phyloP scores from a whole-genome alignment of 305 asterid genomes.

The Fraxinus baroniana region DNA sequence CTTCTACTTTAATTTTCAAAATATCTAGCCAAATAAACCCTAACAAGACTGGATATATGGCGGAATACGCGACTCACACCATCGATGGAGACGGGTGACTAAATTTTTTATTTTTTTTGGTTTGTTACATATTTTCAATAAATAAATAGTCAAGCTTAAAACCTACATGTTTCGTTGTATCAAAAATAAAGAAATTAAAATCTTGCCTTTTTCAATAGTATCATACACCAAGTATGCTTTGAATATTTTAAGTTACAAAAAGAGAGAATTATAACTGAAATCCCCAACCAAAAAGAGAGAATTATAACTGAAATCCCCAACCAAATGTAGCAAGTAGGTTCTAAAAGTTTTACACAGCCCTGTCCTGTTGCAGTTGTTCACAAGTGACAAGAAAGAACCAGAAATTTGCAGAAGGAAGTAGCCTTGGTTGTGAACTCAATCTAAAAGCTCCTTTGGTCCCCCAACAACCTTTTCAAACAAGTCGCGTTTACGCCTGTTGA shows the following conservation, averaged over 20 bases:
- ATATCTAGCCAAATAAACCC: no score
- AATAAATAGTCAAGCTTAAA: background rate
- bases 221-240: background rate
- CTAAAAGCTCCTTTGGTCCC: background rate
- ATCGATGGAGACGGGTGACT: background rate
- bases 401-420: background rate
- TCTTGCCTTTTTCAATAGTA: background rate
- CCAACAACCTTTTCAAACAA: background rate
- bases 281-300: background rate
- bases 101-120: background rate
- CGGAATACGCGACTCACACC: background rate
- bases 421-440: background rate
- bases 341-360: background rate
- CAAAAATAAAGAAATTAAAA: no score
- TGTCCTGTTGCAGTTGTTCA: background rate
- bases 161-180: background rate
- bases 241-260: background rate
- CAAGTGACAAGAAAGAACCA: background rate
- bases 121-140: background rate
- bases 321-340: background rate
- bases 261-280: background rate
- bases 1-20: no score
- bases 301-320: background rate
- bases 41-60: background rate
- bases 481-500: background rate